Base-by-base conservation (phyloP, 2,329 filamentous ascomycete species). In the Xylaria hypoxylon region DNA sequence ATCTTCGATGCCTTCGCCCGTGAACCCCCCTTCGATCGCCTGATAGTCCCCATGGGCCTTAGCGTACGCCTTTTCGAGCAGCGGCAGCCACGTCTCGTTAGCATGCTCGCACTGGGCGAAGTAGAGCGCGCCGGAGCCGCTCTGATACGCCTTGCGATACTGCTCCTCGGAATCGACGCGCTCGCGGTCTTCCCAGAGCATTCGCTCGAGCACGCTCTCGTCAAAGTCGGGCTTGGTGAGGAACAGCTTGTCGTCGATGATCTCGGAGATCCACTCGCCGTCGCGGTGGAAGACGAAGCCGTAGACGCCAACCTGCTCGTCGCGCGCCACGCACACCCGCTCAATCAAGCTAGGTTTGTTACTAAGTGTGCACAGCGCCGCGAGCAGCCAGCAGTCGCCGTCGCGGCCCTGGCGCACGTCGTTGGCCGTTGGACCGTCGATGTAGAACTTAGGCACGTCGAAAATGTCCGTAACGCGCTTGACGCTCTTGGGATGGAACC, bases 351-450 rank as follows among this genome's bases (percentile, higher is more conserved):
- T 89, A 22, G 86, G 80, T 77, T 92, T 92, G 75, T 92, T 93
- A 71, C 88, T 90, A 68, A 96, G 84, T 0, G 92, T 93, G 68
- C 90, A 92, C 47, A 96, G 79, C 0, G 92, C 91, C 6, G 93
- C 90, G 81, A 97, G 89, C 64, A 96, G 87, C 92, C 93, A 97
- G 77, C 93, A 96, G 75, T 97, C 92, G 1, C 93, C 93, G 68
- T 90, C 88, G 8, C 86, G 85, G 1, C 93, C 93, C 77, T 96
- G 93, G 35, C 90, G 86, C 22, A 96, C 90, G 77, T 96, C 92
- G 69, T 90, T 90, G 19, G 91, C 90, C 8, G 88, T 90, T 1
- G 92, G 89, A 0, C 91, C 91, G 70, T 94, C 91, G 67, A 93
- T 88, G 75, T 88, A 96, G 77, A 97, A 96, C 67, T 86, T 82